Percentiles rank a stretch among this genome's conserved stretches.
Conservation (phyloP, 2,329 filamentous ascomycete species). For the Grosmannia penicillata region DNA sequence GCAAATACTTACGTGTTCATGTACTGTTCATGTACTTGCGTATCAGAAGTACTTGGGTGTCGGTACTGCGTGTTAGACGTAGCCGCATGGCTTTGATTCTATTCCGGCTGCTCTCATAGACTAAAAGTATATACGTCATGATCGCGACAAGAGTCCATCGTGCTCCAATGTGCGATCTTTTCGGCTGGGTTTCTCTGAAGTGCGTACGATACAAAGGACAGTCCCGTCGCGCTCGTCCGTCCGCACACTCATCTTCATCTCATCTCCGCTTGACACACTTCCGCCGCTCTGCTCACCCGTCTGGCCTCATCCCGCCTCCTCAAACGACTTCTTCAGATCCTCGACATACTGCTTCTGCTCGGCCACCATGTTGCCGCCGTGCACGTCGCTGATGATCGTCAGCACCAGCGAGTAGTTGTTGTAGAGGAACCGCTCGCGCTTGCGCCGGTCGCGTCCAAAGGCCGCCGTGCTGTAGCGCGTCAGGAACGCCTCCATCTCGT, state of each 20-base stretch:
- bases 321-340: constrained; percentile 42
- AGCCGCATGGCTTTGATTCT: no score
- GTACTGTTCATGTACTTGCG: no score
- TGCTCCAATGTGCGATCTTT: no score
- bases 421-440: constrained; percentile 74
- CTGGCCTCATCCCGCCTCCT: constrained; percentile 24
- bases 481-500: constrained; percentile 74
- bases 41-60: no score
- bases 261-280: not conserved
- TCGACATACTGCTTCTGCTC: constrained; percentile 70
- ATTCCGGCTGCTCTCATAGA: no score
- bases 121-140: no score
- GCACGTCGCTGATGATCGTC: constrained; percentile 71
- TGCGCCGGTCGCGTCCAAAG: constrained; percentile 60
- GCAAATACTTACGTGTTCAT: no score
- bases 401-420: constrained; percentile 95
- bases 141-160: no score
- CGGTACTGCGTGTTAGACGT: no score
- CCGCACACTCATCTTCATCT: not conserved
- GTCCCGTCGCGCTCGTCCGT: no score
- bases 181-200: no score
- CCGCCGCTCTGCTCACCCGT: not conserved
- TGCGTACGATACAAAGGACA: no score
- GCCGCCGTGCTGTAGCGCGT: constrained; percentile 54
- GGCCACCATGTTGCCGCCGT: constrained; percentile 51